Conservation (phyloP, 352 stramenopile genomes). For the Phytophthora idaei region DNA sequence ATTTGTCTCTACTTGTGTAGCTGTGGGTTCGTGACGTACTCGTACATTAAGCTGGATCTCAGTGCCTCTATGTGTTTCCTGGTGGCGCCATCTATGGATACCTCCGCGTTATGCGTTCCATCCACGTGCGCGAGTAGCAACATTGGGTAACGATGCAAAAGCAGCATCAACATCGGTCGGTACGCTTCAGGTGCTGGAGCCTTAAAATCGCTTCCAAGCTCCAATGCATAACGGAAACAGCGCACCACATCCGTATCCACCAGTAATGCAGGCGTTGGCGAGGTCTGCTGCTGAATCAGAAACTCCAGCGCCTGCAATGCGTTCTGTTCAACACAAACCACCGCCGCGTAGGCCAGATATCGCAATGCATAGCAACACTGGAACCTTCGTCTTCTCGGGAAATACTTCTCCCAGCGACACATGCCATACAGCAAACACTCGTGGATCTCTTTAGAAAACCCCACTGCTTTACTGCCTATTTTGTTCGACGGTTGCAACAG, state of each 20-base stretch:
- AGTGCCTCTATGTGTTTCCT: constrained; percentile 40
- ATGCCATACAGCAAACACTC: constrained; percentile 38
- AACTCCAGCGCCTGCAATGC: constrained; percentile 38
- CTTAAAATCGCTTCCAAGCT: constrained; percentile 39
- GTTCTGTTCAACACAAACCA: constrained; percentile 54
- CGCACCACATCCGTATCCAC: constrained; percentile 45
- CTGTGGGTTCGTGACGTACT: constrained; percentile 46
- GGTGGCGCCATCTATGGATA: constrained; percentile 1
- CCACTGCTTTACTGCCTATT: neutral
- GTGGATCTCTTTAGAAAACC: constrained; percentile 16
- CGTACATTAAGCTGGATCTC: constrained; percentile 57
- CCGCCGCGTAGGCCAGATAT: constrained; percentile 47
- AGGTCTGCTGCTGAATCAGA: constrained; percentile 21
- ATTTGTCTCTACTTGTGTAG: constrained; percentile 4
- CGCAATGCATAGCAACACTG: constrained; percentile 44
- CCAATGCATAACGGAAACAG: constrained; percentile 43
- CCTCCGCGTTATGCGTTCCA: constrained; percentile 10
- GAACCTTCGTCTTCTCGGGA: constrained; percentile 31
- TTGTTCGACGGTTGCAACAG: constrained; percentile 16
- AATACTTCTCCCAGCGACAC: constrained; percentile 41
- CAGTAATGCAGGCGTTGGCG: constrained; percentile 25
- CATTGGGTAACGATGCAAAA: constrained; percentile 35
- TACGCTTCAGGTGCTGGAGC: constrained; percentile 37
- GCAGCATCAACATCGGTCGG: constrained; percentile 45
- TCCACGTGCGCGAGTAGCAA: constrained; percentile 34